Percentiles rank a stretch among this genome's conserved stretches.
Evolutionary conservation across 2,329 filamentous ascomycete genomes (phyloP).

Genomic region (Coniochaeta sp.): DNA sequence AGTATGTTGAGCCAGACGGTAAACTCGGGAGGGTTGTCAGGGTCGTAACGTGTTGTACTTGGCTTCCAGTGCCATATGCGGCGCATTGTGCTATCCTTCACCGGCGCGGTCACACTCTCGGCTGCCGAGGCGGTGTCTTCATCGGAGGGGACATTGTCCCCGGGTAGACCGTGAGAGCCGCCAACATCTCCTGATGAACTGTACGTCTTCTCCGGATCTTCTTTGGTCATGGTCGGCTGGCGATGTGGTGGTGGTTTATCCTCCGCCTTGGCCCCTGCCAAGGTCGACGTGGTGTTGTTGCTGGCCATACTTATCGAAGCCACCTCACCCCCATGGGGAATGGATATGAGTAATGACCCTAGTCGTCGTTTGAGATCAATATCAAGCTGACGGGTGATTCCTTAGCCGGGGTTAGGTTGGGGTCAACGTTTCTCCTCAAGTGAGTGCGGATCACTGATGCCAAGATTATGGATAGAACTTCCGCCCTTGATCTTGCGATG

Average conservation of each 20-base stretch:
- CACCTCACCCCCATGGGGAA: background rate
- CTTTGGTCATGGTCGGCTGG: background rate
- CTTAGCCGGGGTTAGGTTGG: background rate
- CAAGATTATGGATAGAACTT: background rate
- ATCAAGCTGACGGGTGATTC: background rate
- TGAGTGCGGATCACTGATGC: background rate
- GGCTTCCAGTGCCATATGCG: slow-evolving; percentile 45
- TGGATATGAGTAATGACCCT: background rate
- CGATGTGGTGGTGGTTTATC: background rate
- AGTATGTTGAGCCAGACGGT: slow-evolving; percentile 62
- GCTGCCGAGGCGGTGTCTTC: background rate
- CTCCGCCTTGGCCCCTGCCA: background rate
- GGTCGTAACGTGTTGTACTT: slow-evolving; percentile 60
- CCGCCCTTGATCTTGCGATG: background rate
- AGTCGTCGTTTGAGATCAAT: background rate
- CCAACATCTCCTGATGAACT: background rate
- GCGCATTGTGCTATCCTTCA: background rate
- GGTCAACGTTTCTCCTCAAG: background rate
- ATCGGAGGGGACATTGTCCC: background rate
- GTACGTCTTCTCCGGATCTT: background rate
- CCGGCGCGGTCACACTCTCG: background rate
- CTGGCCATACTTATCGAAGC: background rate
- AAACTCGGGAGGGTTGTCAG: slow-evolving; percentile 59
- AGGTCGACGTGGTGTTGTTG: background rate
- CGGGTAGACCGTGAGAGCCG: background rate